Percentiles rank a stretch among this genome's conserved stretches.
These are phyloP conservation scores for Blastocystis sp. DNA, from an alignment of 352 stramenopile genomes.

Conservation along the genomic window DNA sequence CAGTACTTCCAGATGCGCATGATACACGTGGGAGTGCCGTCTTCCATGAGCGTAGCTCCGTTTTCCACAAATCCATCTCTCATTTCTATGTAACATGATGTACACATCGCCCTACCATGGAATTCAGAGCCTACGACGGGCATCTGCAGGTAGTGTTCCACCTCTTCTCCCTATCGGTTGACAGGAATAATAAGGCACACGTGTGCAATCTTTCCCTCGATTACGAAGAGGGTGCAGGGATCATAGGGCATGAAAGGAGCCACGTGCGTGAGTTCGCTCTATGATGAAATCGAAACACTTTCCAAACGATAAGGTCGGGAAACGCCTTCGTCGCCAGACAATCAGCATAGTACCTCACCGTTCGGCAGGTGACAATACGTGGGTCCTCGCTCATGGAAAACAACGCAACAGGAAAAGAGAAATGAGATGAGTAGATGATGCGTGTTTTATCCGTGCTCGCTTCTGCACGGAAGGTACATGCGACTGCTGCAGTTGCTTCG, in stretches of 20 bases:
- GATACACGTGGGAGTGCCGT: background rate
- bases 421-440: background rate
- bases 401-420: background rate
- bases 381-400: background rate
- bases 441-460: too few species aligned
- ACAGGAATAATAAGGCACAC: background rate
- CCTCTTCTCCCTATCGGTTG: background rate
- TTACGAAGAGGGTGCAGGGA: background rate
- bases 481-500: background rate
- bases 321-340: background rate
- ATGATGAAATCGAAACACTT: background rate
- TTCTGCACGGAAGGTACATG: too few species aligned
- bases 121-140: background rate
- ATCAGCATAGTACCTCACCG: background rate
- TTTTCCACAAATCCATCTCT: background rate
- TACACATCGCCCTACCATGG: background rate
- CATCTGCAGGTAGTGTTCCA: background rate
- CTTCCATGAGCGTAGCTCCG: background rate
- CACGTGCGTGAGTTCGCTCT: background rate
- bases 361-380: background rate
- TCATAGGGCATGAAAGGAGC: background rate
- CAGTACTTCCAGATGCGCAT: background rate
- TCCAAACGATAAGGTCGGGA: background rate
- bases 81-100: background rate
- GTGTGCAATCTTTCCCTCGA: background rate